phyloP scores from a whole-genome alignment of 352 stramenopile genomes.

The Globisporangium nodosum region DNA sequence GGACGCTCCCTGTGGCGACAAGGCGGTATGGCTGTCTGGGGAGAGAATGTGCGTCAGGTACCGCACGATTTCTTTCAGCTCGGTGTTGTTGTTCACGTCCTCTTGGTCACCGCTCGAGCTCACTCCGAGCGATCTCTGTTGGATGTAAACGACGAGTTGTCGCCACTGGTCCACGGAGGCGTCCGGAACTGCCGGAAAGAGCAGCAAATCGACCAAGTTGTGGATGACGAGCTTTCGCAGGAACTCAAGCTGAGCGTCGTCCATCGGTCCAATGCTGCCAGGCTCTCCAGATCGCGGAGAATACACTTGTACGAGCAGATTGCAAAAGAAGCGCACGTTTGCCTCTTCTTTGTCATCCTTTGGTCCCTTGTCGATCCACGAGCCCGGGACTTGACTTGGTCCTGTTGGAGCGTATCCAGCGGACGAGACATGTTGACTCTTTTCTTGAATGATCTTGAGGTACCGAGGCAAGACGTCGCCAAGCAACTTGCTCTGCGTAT shows the following conservation, averaged over 20 bases:
- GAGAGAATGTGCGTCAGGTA: constrained; percentile 51
- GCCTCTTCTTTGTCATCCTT: constrained; percentile 13
- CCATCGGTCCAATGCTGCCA: constrained; percentile 23
- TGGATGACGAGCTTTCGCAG: constrained; percentile 53
- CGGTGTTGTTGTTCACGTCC: constrained; percentile 19
- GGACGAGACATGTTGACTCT: not conserved
- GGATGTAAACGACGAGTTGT: constrained; percentile 65
- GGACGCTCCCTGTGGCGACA: constrained; percentile 4
- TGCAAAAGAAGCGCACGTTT: constrained; percentile 77
- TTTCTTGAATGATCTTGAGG: constrained; percentile 39
- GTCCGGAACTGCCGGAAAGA: constrained; percentile 41
- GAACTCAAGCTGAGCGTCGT: constrained; percentile 27
- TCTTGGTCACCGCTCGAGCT: constrained; percentile 8
- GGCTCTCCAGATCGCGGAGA: constrained; percentile 15
- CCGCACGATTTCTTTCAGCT: constrained; percentile 57
- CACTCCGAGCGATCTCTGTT: constrained; percentile 31
- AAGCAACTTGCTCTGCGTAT: constrained; percentile 67
- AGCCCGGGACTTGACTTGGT: constrained; percentile 5
- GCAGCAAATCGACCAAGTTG: constrained; percentile 59
- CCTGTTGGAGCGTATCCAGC: not conserved
- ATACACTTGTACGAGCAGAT: constrained; percentile 68
- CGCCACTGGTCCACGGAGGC: constrained; percentile 42
- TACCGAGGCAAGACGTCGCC: constrained; percentile 56
- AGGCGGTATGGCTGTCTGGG: constrained; percentile 13
- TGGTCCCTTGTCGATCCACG: constrained; percentile 1